Conservation (phyloP, 371 early-diverging fungal genomes). For the Saksenaea oblongispora region DNA sequence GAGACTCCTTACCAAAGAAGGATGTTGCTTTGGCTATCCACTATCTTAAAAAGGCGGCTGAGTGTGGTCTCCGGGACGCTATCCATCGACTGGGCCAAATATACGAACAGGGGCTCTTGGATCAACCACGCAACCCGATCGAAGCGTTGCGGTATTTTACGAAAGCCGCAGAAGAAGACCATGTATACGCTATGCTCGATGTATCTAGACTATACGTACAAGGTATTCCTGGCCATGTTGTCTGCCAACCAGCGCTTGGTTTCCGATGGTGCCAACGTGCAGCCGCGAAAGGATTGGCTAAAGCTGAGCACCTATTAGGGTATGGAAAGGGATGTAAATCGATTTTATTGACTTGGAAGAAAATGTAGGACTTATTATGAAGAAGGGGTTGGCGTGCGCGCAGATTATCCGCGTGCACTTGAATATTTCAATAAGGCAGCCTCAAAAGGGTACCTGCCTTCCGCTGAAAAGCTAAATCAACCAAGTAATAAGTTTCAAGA, state of each 20-base stretch:
- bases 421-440: conserved; percentile 38
- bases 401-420: conserved; percentile 30
- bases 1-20: conserved; percentile 13
- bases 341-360: too few species aligned
- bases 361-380: conserved; percentile 40
- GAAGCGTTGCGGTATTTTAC: conserved; percentile 13
- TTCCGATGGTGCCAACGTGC: conserved; percentile 34
- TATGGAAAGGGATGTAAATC: conserved; percentile 3
- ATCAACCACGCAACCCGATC: conserved; percentile 11
- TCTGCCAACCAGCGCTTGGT: conserved; percentile 15
- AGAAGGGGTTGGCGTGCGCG: conserved; percentile 29
- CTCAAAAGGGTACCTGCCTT: conserved; percentile 33
- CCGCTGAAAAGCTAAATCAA: conserved; percentile 34
- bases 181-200: conserved; percentile 21
- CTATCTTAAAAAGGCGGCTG: conserved; percentile 19
- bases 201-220: conserved; percentile 15
- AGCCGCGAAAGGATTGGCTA: conserved; percentile 19
- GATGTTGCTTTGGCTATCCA: conserved; percentile 13
- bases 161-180: conserved; percentile 23
- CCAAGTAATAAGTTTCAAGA: background rate
- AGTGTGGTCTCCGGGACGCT: conserved; percentile 11
- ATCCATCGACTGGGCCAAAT: conserved; percentile 21
- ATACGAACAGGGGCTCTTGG: conserved; percentile 19
- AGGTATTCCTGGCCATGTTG: conserved; percentile 18
- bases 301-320: conserved; percentile 27